Evolutionary conservation across 2,329 filamentous ascomycete species (phyloP), one percentile per base, ranked within the genome.

Genomic region (Verticillium longisporum): DNA sequence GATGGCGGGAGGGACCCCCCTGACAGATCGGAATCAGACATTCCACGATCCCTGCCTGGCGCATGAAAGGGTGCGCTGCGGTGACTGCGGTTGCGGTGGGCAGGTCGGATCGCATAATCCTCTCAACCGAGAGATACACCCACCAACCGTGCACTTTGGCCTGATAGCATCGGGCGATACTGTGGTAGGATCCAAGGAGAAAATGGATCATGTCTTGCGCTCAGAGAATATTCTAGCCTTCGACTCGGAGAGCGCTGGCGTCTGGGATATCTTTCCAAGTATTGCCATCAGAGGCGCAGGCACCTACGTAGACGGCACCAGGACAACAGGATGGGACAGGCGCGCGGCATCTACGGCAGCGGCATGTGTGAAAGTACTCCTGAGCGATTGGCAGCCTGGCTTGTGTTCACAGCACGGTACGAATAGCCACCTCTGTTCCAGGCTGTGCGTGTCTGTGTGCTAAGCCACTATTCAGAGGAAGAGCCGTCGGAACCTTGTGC

Each of bases 281-380:
- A 61, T 79, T 0, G 65, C 75, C 0, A 71, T 79, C 54, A 75
- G 76, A 11, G 72, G 73, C 1, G 70, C 73, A 1, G 77, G 70
- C 41, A 72, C 75, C 59, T 77, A 76, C 57, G 72, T 73, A 2
- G 75, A 77, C 60, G 70, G 67, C 11, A 74, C 77, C 58, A 77
- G 76, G 63, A 62, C 54, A 9, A 66, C 65, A 31, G 13, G 21
- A 2, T 66, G 65, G 64, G 63, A 66, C 37, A 45, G 41, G 1
- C 66, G 63, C 33, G 62, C 64, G 9, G 64, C 66, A 3, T 57
- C 61, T 2, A 61, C 62, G 1, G 65, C 66, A 1, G 66, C 65
- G 0, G 60, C 64, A 4, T 62, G 55, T 6, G 50, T 59, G 11
- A 66, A 63, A 15, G 62, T 58, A 0, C 59, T 66, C 18, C 6